phyloP scores from a whole-genome alignment of 306 rosid species.

The Myrica gale region DNA sequence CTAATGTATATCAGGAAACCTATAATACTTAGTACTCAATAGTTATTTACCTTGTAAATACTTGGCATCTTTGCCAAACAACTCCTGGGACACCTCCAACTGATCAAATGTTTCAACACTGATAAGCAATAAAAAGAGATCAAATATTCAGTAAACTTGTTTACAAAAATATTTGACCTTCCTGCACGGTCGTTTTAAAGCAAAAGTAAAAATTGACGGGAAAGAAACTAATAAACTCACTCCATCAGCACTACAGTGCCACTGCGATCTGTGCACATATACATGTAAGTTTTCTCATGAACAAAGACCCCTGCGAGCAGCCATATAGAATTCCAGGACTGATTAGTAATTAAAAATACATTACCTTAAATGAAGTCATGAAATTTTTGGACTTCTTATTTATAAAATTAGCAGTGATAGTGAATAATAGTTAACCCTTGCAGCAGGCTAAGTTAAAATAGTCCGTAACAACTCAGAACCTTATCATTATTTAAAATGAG shows the following conservation, averaged over 20 bases:
- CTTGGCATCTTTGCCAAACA: constrained; percentile 64
- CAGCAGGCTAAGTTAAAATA: background rate
- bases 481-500: background rate
- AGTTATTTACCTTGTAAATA: constrained; percentile 57
- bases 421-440: background rate
- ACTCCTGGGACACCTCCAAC: constrained; percentile 69
- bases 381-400: too few species aligned
- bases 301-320: constrained; percentile 66
- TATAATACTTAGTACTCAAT: constrained; percentile 7
- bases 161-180: constrained; percentile 13
- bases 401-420: background rate
- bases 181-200: constrained; percentile 4
- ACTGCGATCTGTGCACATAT: constrained; percentile 85
- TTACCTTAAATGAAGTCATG: background rate
- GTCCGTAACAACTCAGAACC: background rate
- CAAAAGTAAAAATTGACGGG: constrained; percentile 6
- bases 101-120: constrained; percentile 79
- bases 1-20: constrained; percentile 14
- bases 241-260: constrained; percentile 81
- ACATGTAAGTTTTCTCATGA: constrained; percentile 47
- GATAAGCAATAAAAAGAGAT: constrained; percentile 35
- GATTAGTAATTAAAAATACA: constrained; percentile 21
- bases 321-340: constrained; percentile 9
- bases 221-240: constrained; percentile 51
- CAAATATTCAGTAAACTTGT: constrained; percentile 22